These are phyloP conservation scores for Aspergillus cejpii DNA, from an alignment of 2,329 filamentous ascomycete species.

Conservation along the genomic window DNA sequence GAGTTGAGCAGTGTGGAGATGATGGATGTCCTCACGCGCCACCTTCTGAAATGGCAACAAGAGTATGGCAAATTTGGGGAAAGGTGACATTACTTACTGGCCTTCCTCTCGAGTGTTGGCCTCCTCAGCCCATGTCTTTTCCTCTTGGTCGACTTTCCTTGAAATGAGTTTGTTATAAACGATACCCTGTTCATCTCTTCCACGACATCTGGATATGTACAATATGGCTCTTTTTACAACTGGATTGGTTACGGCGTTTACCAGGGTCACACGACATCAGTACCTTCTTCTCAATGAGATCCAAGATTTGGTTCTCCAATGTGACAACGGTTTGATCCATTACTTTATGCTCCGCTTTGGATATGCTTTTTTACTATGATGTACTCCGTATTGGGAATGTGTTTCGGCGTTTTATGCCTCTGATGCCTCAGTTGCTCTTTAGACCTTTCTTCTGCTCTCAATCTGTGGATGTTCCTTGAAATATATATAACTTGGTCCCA, in stretches of 20 bases:
- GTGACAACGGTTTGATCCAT: constrained; percentile 7
- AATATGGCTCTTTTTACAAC: constrained; percentile 18
- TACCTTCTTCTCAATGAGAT: constrained; percentile 4
- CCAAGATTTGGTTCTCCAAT: not conserved
- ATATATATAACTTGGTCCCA: too few species aligned
- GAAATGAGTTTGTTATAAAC: constrained; percentile 12
- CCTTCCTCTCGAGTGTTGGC: not conserved
- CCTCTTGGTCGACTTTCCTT: constrained; percentile 4
- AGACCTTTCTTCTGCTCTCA: not conserved
- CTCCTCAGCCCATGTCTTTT: not conserved
- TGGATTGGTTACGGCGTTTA: constrained; percentile 22
- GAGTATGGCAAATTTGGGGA: constrained; percentile 55
- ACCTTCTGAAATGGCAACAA: constrained; percentile 79
- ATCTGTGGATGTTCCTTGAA: not conserved
- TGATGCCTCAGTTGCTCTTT: not conserved
- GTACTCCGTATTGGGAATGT: not conserved
- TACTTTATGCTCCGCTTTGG: not conserved
- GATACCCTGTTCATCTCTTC: constrained; percentile 21
- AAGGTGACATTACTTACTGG: constrained; percentile 29
- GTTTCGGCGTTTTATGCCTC: not conserved
- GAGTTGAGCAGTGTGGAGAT: constrained; percentile 74
- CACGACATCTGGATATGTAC: constrained; percentile 21
- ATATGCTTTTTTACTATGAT: not conserved
- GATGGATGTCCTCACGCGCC: constrained; percentile 78
- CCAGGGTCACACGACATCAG: constrained; percentile 8